Conservation (phyloP, 164 flowering plant species). For the Tinospora cordifolia region DNA sequence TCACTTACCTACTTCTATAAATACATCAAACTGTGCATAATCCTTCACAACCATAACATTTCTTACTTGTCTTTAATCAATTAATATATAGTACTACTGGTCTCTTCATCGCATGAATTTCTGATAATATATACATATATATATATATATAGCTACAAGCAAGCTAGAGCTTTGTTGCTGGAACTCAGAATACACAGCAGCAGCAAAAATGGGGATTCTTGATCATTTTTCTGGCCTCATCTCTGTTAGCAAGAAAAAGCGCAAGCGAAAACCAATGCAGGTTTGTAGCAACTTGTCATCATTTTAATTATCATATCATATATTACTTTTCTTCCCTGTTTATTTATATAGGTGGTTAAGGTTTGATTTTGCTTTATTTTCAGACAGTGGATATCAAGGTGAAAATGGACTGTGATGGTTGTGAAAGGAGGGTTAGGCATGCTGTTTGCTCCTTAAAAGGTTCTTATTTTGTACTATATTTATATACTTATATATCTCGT, state of each 20-base stretch:
- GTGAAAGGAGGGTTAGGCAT: slow-evolving; percentile 3
- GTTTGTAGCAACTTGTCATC: not conserved
- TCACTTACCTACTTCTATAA: slow-evolving; percentile 1
- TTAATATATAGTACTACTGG: not conserved
- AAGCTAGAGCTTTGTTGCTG: not conserved
- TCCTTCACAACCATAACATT: not conserved
- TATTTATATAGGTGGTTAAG: not conserved
- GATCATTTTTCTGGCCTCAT: not conserved
- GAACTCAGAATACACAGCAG: not conserved
- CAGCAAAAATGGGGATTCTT: not conserved
- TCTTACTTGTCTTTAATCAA: not conserved
- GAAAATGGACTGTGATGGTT: slow-evolving; percentile 2
- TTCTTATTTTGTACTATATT: not conserved
- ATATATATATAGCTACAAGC: not conserved
- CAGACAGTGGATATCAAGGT: not conserved
- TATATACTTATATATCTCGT: too few relatives aligned
- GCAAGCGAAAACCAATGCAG: not conserved
- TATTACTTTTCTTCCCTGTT: too few relatives aligned
- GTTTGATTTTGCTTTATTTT: not conserved
- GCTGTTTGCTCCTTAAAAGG: not conserved
- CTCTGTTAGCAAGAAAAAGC: slow-evolving; percentile 3
- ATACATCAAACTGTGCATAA: not conserved
- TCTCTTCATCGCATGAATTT: not conserved
- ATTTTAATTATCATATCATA: too few relatives aligned
- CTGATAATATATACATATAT: too few relatives aligned